Evolutionary conservation across 2,329 filamentous ascomycete genomes (phyloP).

Genomic region (Pseudogymnoascus sp.): DNA sequence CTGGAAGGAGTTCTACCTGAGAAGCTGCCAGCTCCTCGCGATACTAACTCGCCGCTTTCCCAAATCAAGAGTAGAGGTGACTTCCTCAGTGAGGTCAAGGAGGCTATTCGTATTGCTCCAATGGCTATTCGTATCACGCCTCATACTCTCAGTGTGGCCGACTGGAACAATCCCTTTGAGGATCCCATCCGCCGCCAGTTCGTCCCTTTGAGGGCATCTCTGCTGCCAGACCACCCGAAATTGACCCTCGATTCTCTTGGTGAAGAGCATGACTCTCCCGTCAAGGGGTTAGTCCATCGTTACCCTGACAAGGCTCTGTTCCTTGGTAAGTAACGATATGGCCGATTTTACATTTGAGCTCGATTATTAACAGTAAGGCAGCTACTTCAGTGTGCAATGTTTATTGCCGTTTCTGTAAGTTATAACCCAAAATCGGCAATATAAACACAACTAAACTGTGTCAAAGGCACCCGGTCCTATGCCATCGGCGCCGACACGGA

Average conservation of each 20-base stretch:
- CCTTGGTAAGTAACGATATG: conserved; percentile 39
- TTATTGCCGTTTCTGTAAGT: conserved; percentile 51
- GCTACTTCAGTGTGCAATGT: conserved; percentile 54
- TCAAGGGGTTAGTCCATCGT: conserved; percentile 53
- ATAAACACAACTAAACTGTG: neutral
- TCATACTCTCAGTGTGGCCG: conserved; percentile 50
- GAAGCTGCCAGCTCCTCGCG: conserved; percentile 33
- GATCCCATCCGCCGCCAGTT: conserved; percentile 57
- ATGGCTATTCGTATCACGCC: conserved; percentile 57
- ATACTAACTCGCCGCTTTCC: conserved; percentile 19
- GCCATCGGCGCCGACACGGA: conserved; percentile 50
- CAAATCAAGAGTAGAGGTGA: conserved; percentile 41
- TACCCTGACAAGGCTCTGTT: conserved; percentile 58
- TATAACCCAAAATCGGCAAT: neutral
- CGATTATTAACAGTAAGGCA: conserved; percentile 27
- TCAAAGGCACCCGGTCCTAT: conserved; percentile 45
- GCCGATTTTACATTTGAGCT: neutral
- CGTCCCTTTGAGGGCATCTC: conserved; percentile 46
- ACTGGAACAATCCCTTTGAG: conserved; percentile 52
- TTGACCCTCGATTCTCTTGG: conserved; percentile 52
- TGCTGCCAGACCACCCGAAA: conserved; percentile 47
- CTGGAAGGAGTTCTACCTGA: conserved; percentile 44
- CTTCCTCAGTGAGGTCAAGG: conserved; percentile 47
- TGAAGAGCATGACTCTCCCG: conserved; percentile 48
- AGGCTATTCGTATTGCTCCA: conserved; percentile 45